Conservation (phyloP, 108 stramenopile genomes). For the Aurantiochytrium sp. region DNA sequence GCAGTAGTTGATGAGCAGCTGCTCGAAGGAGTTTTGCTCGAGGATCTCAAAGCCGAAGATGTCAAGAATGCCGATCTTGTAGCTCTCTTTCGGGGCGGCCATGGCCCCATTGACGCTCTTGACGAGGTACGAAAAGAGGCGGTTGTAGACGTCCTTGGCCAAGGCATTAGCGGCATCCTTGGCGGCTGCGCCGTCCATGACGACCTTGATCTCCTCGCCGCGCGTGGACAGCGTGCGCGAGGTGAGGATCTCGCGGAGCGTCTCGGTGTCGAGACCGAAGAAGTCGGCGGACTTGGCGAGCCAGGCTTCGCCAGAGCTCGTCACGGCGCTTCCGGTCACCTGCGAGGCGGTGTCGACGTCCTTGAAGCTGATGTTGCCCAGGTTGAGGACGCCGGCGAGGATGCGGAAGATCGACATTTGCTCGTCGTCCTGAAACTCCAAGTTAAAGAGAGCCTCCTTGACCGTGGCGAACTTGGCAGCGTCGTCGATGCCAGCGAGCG, state of each 20-base stretch:
- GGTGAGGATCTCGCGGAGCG: neutral
- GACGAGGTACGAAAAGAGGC: slow-evolving; percentile 45
- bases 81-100: slow-evolving; percentile 45
- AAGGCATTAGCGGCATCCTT: slow-evolving; percentile 34
- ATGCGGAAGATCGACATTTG: slow-evolving; percentile 16
- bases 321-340: neutral
- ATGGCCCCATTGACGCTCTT: slow-evolving; percentile 55
- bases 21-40: slow-evolving; percentile 40
- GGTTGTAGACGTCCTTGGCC: slow-evolving; percentile 43
- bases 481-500: slow-evolving; percentile 40
- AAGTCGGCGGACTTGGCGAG: neutral
- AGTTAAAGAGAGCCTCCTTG: neutral
- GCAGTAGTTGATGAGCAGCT: slow-evolving; percentile 84
- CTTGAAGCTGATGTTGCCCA: slow-evolving; percentile 67
- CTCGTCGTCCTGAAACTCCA: slow-evolving; percentile 35
- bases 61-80: slow-evolving; percentile 39
- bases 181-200: neutral
- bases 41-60: slow-evolving; percentile 46
- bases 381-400: slow-evolving; percentile 45
- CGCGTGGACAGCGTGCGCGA: neutral
- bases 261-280: neutral
- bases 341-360: neutral
- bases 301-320: neutral
- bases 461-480: neutral
- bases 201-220: neutral